phyloP scores from a whole-genome alignment of 2,329 filamentous ascomycete genomes.

The Zopfia rhizophila region DNA sequence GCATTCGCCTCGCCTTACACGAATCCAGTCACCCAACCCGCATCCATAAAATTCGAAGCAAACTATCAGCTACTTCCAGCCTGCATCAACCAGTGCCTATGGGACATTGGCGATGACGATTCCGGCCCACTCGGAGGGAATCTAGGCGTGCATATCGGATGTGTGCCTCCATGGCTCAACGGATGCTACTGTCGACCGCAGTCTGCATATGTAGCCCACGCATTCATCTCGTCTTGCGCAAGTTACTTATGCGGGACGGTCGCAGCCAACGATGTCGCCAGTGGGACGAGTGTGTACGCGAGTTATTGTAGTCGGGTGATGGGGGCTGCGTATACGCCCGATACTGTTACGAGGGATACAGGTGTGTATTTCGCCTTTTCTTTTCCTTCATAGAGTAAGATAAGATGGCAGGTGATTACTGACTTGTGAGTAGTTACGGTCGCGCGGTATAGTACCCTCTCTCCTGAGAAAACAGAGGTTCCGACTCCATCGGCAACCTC shows the following conservation, averaged over 20 bases:
- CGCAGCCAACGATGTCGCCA: conserved; percentile 15
- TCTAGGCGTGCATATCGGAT: conserved; percentile 22
- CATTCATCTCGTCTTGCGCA: conserved; percentile 24
- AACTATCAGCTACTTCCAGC: conserved; percentile 20
- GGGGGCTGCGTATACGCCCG: conserved; percentile 21
- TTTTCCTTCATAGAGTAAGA: too few relatives aligned
- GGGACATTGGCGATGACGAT: conserved; percentile 24
- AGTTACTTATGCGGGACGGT: conserved; percentile 21
- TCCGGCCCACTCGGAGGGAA: conserved; percentile 20
- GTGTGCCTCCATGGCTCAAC: conserved; percentile 21
- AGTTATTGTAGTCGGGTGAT: conserved; percentile 23
- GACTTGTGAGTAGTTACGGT: too few relatives aligned
- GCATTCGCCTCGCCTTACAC: too few relatives aligned
- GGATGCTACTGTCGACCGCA: conserved; percentile 19
- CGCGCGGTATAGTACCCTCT: too few relatives aligned
- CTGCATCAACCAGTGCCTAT: conserved; percentile 28
- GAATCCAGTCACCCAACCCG: conserved; percentile 14
- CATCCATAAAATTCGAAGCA: conserved; percentile 18
- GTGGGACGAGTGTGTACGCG: conserved; percentile 20
- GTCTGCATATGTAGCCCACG: conserved; percentile 12
- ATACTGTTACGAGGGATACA: too few relatives aligned
- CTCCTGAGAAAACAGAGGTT: too few relatives aligned
- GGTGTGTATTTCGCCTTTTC: too few relatives aligned
- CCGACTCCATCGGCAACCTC: too few relatives aligned
- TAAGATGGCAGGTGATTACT: too few relatives aligned